Percentiles rank a stretch among this genome's conserved stretches.
These are phyloP conservation scores for Lactarius sanguifluus DNA, from an alignment of 768 basidiomycete species.

Conservation along the genomic window DNA sequence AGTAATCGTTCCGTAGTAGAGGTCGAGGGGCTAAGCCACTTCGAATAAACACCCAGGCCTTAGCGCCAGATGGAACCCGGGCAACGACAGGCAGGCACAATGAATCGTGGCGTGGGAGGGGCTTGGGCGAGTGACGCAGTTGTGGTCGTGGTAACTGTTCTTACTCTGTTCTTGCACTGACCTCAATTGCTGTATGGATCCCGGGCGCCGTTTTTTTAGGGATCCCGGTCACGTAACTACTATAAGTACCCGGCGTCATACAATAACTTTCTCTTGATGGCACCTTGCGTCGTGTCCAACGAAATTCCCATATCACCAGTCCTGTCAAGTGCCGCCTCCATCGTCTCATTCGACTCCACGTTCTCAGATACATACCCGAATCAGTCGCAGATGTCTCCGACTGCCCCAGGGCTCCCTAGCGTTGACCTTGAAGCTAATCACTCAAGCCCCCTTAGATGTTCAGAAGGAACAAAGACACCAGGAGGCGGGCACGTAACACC, in stretches of 20 bases:
- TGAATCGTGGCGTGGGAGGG: too few species aligned
- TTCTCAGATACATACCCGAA: not conserved
- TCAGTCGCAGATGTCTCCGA: not conserved
- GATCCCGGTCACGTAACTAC: too few species aligned
- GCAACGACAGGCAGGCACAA: too few species aligned
- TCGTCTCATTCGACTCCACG: constrained; percentile 12
- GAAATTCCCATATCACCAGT: not conserved
- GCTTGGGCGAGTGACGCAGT: too few species aligned
- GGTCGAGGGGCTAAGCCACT: not conserved
- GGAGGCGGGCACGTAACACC: not conserved
- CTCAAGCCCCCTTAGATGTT: not conserved
- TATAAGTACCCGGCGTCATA: too few species aligned
- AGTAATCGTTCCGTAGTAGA: not conserved
- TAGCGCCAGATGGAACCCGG: not conserved
- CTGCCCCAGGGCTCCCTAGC: not conserved
- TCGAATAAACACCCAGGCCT: not conserved
- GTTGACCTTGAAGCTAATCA: not conserved
- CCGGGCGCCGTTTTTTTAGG: too few species aligned
- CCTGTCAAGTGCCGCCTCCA: constrained; percentile 1
- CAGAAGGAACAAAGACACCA: not conserved
- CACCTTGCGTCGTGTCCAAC: constrained; percentile 1
- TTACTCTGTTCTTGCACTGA: too few species aligned
- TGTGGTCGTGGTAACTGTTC: too few species aligned
- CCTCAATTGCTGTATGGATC: too few species aligned
- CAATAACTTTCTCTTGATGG: not conserved